Evolutionary conservation across 768 basidiomycete species (phyloP), one percentile per base, ranked within the genome.

Genomic region (Boletus edulis): DNA sequence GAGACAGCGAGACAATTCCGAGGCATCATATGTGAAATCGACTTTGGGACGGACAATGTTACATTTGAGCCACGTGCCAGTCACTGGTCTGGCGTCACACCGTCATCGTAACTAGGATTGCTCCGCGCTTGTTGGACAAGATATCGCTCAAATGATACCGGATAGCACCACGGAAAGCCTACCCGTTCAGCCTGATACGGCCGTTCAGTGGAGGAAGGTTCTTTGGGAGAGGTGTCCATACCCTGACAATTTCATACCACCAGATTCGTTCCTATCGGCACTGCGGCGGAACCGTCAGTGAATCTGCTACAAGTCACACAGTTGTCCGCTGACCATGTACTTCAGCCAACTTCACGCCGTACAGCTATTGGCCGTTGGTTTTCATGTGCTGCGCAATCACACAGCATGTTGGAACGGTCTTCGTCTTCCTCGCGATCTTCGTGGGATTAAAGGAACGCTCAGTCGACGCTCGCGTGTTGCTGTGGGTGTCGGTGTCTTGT

Each of bases 241-340:
- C 67, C 86, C 91, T 31, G 95, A 97, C 72, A 94, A 95, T 69
- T 84, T 93, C 74, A 85, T 97, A 49, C 88, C 91, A 8, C 73
- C 77, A 40, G 75, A 70, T 7, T 78, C 84, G 7, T 97, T 97
- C 72, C 78, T 95, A 41, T 82, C 86, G 1, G 86, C 90, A 54
- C 71, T 97, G 61, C 79, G 82, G 63, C 86, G 75, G 68, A 95
- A 94, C 70, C 81, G 91, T 94, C 68, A 67, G 85, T 76, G 29
- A 31, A 47, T 56, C 59, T 40, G 18, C 52, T 50, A 12, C 50
- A 44, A 54, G 49, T 41, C 56, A 58, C 54, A 32, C 35, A 17
- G 48, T 34, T 20, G 54, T 18, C 35, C 47, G 49, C 59, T 69
- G 18, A 60, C 53, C 52, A 32, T 57, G 51, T 51, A 32, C 24